Conservation (phyloP, 495 filamentous ascomycete species). For the Aspergillus incahuasiensis region DNA sequence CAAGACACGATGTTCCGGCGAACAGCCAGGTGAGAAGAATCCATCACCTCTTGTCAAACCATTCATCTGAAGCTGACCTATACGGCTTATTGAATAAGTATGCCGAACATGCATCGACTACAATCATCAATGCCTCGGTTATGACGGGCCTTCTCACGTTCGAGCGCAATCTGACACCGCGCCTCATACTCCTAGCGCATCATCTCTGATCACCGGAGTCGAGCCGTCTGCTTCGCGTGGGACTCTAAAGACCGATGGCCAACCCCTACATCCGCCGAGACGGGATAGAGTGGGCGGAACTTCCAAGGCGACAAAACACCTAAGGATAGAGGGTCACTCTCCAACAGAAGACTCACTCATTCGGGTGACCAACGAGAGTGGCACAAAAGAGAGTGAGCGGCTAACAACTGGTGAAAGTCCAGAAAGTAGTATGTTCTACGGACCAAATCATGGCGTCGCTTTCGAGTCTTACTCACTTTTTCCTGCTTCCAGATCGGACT, state of each 20-base stretch:
- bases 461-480: slow-evolving; percentile 14
- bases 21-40: slow-evolving; percentile 51
- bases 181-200: slow-evolving; percentile 22
- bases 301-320: slow-evolving; percentile 13
- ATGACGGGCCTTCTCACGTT: slow-evolving; percentile 62
- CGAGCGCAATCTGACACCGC: slow-evolving; percentile 37
- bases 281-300: slow-evolving; percentile 18
- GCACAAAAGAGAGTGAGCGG: slow-evolving; percentile 31
- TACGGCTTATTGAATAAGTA: slow-evolving; percentile 23
- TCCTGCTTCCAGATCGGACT: slow-evolving; percentile 28
- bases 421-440: slow-evolving; percentile 37
- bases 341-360: slow-evolving; percentile 20
- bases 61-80: neutral
- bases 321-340: slow-evolving; percentile 19
- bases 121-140: slow-evolving; percentile 67
- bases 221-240: slow-evolving; percentile 18
- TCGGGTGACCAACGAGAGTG: slow-evolving; percentile 27
- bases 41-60: neutral
- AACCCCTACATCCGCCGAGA: slow-evolving; percentile 26
- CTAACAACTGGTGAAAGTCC: slow-evolving; percentile 31
- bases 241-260: slow-evolving; percentile 23
- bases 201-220: slow-evolving; percentile 18
- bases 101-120: slow-evolving; percentile 74
- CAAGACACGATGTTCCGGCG: slow-evolving; percentile 79
- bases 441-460: neutral